phyloP scores from a whole-genome alignment of 1,284 basidiomycete species.

The Erythrobasidium hasegawianum region DNA sequence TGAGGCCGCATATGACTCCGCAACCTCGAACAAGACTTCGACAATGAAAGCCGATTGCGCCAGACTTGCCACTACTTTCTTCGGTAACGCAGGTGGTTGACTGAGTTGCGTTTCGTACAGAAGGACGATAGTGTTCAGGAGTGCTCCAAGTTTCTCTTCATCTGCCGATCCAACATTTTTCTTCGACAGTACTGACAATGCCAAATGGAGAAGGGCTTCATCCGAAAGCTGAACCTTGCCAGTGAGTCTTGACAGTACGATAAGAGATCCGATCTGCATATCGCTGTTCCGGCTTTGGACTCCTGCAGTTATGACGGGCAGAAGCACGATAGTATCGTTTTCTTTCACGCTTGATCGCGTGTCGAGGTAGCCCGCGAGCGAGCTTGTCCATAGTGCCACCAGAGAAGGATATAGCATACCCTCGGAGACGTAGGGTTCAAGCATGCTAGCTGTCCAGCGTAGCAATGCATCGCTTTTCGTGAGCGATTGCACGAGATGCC shows the following conservation, averaged over 20 bases:
- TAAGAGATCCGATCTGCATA: conserved; percentile 57
- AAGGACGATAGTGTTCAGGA: conserved; percentile 30
- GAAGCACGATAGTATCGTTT: conserved; percentile 46
- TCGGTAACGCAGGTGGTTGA: conserved; percentile 4
- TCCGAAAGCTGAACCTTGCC: conserved; percentile 8
- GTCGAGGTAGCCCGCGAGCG: conserved; percentile 73
- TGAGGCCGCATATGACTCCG: conserved; percentile 38
- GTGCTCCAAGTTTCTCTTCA: conserved; percentile 15
- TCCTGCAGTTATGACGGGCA: conserved; percentile 47
- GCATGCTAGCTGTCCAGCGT: conserved; percentile 63
- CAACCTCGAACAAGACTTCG: conserved; percentile 37
- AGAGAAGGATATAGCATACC: conserved; percentile 64
- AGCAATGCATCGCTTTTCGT: conserved; percentile 63
- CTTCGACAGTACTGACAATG: conserved; percentile 10
- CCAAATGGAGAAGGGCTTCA: conserved; percentile 35
- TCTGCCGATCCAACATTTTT: conserved; percentile 16
- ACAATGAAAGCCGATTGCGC: not conserved
- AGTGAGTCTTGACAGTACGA: conserved; percentile 57
- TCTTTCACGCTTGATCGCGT: conserved; percentile 41
- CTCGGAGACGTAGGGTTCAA: conserved; percentile 61
- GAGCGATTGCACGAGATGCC: conserved; percentile 70
- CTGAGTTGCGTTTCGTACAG: conserved; percentile 14
- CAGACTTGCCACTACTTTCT: conserved; percentile 4
- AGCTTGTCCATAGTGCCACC: conserved; percentile 77
- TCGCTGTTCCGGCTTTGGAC: conserved; percentile 37